These are phyloP conservation scores for Tuber microsphaerosporum DNA, from an alignment of 495 filamentous ascomycete genomes.

Conservation along the genomic window DNA sequence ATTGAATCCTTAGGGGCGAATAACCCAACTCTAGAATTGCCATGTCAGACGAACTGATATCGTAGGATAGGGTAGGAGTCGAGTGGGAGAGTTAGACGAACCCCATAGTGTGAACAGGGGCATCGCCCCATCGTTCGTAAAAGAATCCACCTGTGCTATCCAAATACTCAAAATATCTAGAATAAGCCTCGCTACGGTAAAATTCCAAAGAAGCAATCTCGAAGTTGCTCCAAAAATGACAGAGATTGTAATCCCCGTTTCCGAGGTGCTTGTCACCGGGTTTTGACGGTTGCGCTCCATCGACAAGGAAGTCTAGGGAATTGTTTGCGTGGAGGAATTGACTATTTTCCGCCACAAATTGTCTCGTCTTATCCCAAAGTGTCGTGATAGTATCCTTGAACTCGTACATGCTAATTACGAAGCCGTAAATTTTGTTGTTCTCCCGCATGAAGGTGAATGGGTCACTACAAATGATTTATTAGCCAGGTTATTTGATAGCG, in stretches of 20 bases:
- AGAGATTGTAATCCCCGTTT: conserved; percentile 47
- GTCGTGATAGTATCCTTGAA: conserved; percentile 42
- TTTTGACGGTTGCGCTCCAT: conserved; percentile 25
- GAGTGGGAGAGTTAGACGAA: conserved; percentile 39
- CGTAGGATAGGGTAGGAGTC: neutral
- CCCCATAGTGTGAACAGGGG: conserved; percentile 49
- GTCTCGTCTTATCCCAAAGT: conserved; percentile 33
- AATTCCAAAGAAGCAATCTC: conserved; percentile 53
- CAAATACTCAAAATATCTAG: conserved; percentile 47
- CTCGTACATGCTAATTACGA: conserved; percentile 51
- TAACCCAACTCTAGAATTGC: conserved; percentile 17
- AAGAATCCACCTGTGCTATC: conserved; percentile 51
- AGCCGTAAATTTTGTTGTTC: conserved; percentile 50
- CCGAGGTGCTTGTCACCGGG: conserved; percentile 26
- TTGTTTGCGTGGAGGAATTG: conserved; percentile 41
- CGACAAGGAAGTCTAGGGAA: conserved; percentile 49
- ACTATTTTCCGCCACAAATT: conserved; percentile 33
- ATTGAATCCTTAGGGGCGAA: conserved; percentile 46
- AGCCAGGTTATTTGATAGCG: neutral
- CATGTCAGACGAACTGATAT: neutral
- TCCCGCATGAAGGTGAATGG: conserved; percentile 51
- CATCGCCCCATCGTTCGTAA: conserved; percentile 54
- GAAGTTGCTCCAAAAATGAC: conserved; percentile 56
- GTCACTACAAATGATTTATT: conserved; percentile 35
- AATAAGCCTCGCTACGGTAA: conserved; percentile 49